phyloP scores from a whole-genome alignment of 2,329 filamentous ascomycete species.

The Penicillium sp. region DNA sequence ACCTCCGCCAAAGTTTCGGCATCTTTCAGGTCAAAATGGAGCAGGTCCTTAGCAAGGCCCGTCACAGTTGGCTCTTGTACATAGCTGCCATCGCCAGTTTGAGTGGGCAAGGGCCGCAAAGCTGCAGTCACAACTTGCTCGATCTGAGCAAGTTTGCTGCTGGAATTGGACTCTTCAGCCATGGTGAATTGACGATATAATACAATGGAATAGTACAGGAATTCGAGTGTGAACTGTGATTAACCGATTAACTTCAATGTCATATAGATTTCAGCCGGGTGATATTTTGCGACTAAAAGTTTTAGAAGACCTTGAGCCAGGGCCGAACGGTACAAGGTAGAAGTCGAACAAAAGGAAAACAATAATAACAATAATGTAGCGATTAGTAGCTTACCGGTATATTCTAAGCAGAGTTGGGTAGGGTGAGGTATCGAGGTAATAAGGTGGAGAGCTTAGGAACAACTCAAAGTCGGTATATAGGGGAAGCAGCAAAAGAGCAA shows the following conservation, averaged over 20 bases:
- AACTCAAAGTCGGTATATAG: neutral
- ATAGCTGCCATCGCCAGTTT: constrained; percentile 45
- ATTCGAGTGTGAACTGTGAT: neutral
- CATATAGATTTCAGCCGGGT: neutral
- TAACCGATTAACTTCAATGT: neutral
- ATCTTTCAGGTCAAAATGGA: constrained; percentile 49
- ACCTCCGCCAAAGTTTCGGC: constrained; percentile 43
- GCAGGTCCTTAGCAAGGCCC: constrained; percentile 48
- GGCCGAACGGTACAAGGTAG: neutral
- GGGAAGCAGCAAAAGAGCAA: neutral
- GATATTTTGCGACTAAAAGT: neutral
- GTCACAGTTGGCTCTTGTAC: constrained; percentile 35
- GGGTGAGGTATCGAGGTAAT: neutral
- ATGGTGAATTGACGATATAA: constrained; percentile 17
- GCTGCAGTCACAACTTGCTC: constrained; percentile 44
- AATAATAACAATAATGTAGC: neutral
- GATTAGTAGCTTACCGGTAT: neutral
- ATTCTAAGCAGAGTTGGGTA: neutral
- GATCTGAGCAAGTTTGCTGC: constrained; percentile 40
- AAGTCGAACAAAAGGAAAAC: neutral
- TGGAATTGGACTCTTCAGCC: constrained; percentile 21
- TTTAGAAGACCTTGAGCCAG: neutral
- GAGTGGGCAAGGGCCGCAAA: constrained; percentile 42
- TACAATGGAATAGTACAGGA: neutral
- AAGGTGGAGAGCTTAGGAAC: neutral